phyloP scores from a whole-genome alignment of 306 rosid genomes.

The Nissolia schottii region DNA sequence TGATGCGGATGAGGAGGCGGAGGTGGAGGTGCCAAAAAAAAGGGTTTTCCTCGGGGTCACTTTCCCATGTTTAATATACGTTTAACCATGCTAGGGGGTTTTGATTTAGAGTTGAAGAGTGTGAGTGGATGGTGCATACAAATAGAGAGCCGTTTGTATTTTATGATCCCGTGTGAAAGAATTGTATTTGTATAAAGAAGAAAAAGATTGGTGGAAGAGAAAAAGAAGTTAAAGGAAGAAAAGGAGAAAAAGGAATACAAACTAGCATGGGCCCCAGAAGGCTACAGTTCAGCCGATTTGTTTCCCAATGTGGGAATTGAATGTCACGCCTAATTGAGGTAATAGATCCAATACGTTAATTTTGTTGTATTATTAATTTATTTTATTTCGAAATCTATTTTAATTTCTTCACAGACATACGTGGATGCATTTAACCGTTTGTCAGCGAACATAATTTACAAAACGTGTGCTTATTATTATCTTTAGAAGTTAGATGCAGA shows the following conservation, averaged over 20 bases:
- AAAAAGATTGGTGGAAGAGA: slow-evolving; percentile 22
- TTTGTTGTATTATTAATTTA: no score
- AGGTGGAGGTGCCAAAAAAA: slow-evolving; percentile 13
- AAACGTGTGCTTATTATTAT: no score
- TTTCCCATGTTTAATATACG: slow-evolving; percentile 63
- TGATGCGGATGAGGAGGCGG: neutral
- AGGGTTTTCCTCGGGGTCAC: slow-evolving; percentile 46
- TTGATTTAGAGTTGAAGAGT: slow-evolving; percentile 32
- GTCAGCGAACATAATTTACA: no score
- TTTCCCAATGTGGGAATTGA: slow-evolving; percentile 61
- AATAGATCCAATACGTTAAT: no score
- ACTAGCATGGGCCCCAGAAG: slow-evolving; percentile 42
- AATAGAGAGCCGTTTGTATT: slow-evolving; percentile 38
- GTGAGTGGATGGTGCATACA: slow-evolving; percentile 33
- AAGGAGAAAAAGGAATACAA: slow-evolving; percentile 17
- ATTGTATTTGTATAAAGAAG: slow-evolving; percentile 27
- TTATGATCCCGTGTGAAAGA: slow-evolving; percentile 32
- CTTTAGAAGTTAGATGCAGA: no score
- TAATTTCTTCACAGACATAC: no score
- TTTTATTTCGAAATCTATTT: no score
- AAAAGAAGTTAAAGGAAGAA: slow-evolving; percentile 11
- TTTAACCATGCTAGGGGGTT: slow-evolving; percentile 15
- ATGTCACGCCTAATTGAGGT: slow-evolving; percentile 12
- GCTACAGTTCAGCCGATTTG: slow-evolving; percentile 53
- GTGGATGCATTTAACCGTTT: no score